Evolutionary conservation across 2,329 filamentous ascomycete species (phyloP), one percentile per base, ranked within the genome.

Genomic region (Gaeumannomyces tritici): DNA sequence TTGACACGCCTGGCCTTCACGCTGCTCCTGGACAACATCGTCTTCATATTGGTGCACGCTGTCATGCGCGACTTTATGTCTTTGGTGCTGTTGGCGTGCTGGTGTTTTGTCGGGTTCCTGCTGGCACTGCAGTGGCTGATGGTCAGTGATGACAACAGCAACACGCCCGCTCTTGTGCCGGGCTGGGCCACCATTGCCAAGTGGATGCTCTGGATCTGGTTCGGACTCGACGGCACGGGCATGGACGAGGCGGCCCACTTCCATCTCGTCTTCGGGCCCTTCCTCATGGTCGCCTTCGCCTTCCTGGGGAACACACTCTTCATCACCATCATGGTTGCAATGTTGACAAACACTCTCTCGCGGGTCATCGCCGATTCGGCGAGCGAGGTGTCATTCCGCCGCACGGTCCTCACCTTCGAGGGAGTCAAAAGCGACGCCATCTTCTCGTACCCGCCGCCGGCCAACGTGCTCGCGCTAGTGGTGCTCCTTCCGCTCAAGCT

Each of bases 131-230:
- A 87, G 47, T 95, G 91, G 90, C 83, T 96, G 11, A 61, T 61
- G 9, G 60, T 56, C 51, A 61, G 60, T 29, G 60, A 61, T n/a
- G 60, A 61, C 60, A 61, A 61, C 60, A 35, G 47, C 60, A 61
- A 61, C 60, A 56, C 51, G 7, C 33, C 60, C 21, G 35, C 28
- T 13, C 6, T 56, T 9, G 55, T 51, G 51, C 60, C 60, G 11
- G n/a, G 51, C n/a, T 61, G 60, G 60, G 51, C 60, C 74, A 90
- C 87, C 1, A 92, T 95, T 65, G 86, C 86, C 57, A 92, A 93
- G 73, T 96, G 91, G 91, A 93, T 96, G 90, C 83, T 95, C 1
- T 95, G 89, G 83, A 93, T 96, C 66, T 96, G 91, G 91, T 95
- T 96, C 70, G 91, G 91, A 2, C 83, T 96, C 1, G 91, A 95